Base-by-base conservation (phyloP, 495 filamentous ascomycete genomes). In the Cladorrhinum samala region DNA sequence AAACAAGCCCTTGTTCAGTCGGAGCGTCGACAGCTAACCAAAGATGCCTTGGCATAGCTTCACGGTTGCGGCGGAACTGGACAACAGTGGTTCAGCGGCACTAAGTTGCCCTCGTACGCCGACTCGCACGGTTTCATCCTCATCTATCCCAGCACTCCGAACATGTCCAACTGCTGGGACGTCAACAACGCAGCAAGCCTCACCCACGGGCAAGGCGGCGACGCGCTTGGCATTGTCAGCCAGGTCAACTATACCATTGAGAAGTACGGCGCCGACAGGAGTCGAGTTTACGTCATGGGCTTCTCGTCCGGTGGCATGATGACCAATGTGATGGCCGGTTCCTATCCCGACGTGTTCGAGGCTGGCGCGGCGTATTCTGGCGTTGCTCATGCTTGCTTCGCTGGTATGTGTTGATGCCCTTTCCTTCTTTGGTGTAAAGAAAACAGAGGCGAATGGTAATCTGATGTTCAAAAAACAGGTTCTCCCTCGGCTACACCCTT, bases 261-360 rank as follows among this genome's bases (percentile, higher is more conserved):
- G 46, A 71, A 70, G 49, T 79, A 83, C 65, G 65, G 53, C 14
- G 79, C 53, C 37, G 76, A 83, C 62, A 24, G 68, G 25, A 55
- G 54, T 25, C 68, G 65, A 37, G 72, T 82, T 24, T 81, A 73
- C 50, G 76, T 73, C 19, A 80, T 75, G 56, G 79, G 78, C 9
- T 67, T 63, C 7, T 78, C 74, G 0, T 81, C 77, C 13, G 80
- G 80, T 20, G 79, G 69, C 38, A 82, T 81, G 78, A 79, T 80
- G 78, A 79, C 77, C 40, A 83, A 82, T 58, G 77, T 81, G 18
- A 56, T 84, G 61, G 78, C 73, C 6, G 80, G 73, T 7, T 73
- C 77, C 1, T 83, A 84, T 59, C 81, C 80, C 11, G 73, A 81
- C 19, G 62, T 83, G 13, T 83, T 83, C 60, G 70, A 74, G 27